Percentiles rank a stretch among this genome's conserved stretches.
phyloP scores from a whole-genome alignment of 2,329 filamentous ascomycete genomes.

The Dendrostoma leiphaemia region DNA sequence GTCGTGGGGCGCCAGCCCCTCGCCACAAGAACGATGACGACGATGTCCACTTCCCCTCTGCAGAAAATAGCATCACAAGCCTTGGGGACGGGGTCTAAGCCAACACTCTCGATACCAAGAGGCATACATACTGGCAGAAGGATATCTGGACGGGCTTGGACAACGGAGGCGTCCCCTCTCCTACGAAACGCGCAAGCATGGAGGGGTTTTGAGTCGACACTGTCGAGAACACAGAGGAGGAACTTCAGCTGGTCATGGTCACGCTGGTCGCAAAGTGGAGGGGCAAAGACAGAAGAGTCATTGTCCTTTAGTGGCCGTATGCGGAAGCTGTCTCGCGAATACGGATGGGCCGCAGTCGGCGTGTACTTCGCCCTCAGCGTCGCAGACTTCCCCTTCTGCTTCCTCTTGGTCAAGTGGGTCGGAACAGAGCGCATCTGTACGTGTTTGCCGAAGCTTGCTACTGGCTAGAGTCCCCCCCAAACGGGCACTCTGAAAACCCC shows the following conservation, averaged over 20 bases:
- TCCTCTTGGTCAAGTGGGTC: slow-evolving; percentile 76
- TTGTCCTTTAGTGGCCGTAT: slow-evolving; percentile 66
- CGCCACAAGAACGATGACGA: background rate
- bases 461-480: too few relatives aligned
- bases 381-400: slow-evolving; percentile 93
- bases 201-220: background rate
- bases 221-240: slow-evolving; percentile 6
- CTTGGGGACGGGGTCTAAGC: background rate
- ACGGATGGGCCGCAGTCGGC: slow-evolving; percentile 91
- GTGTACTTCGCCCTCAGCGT: slow-evolving; percentile 83
- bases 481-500: too few relatives aligned
- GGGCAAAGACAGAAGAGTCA: slow-evolving; percentile 14
- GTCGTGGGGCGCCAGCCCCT: slow-evolving; percentile 3
- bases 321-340: slow-evolving; percentile 84
- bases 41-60: background rate
- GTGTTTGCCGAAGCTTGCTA: too few relatives aligned
- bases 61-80: slow-evolving; percentile 4
- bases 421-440: slow-evolving; percentile 84
- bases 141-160: background rate
- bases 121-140: background rate
- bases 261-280: slow-evolving; percentile 1
- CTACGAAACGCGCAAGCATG: background rate
- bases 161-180: background rate
- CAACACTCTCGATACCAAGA: background rate
- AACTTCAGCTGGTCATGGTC: slow-evolving; percentile 15